A percentile compares a stretch with the other conserved stretches of the same genome.
These are phyloP conservation scores for Cystobasidium pallidum DNA, from an alignment of 1,284 basidiomycete genomes.

Conservation along the genomic window DNA sequence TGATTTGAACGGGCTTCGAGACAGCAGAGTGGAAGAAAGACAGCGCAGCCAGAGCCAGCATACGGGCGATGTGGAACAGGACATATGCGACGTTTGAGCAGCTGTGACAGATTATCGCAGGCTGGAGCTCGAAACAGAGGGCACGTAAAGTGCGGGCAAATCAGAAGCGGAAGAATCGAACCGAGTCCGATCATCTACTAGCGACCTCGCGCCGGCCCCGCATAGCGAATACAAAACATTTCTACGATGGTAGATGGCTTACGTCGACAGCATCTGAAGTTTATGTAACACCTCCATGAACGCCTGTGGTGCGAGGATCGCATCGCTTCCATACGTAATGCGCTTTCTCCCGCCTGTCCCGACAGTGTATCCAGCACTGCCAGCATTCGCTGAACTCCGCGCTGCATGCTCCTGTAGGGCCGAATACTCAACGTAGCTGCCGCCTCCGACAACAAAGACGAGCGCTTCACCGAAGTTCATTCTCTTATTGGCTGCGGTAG, in stretches of 20 bases:
- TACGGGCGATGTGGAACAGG: no score
- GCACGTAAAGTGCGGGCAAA: no score
- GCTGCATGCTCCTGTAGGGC: conserved; percentile 89
- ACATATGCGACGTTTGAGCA: no score
- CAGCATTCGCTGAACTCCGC: conserved; percentile 19
- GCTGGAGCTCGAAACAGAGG: no score
- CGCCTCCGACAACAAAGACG: conserved; percentile 95
- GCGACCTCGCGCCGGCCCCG: no score
- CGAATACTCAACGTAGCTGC: conserved; percentile 95
- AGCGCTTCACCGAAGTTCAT: conserved; percentile 79
- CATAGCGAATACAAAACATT: no score
- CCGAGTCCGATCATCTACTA: no score
- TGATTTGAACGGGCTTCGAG: no score
- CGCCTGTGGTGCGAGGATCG: conserved; percentile 84
- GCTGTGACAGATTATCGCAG: no score
- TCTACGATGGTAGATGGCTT: background rate
- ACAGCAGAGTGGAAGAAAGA: no score
- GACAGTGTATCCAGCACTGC: conserved; percentile 46
- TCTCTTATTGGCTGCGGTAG: conserved; percentile 57
- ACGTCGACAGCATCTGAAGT: conserved; percentile 3
- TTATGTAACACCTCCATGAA: conserved; percentile 64
- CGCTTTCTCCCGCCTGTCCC: conserved; percentile 64
- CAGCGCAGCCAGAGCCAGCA: no score
- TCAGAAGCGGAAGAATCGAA: no score
- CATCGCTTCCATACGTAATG: conserved; percentile 93